phyloP scores from a whole-genome alignment of 305 asterid genomes.

The Solanum hybrid region DNA sequence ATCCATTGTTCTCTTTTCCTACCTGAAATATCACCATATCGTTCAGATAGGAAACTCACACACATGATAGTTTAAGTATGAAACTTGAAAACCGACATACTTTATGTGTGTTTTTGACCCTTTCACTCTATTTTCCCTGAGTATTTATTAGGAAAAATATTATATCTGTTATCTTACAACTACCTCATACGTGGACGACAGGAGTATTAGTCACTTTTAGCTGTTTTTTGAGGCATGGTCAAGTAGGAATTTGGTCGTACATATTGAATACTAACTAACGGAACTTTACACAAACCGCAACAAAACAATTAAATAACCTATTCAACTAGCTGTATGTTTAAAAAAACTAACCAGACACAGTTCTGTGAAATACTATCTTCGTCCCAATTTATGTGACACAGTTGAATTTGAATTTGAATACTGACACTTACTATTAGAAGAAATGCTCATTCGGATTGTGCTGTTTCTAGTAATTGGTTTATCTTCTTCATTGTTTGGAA shows the following conservation, averaged over 20 bases:
- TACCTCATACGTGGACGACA: background rate
- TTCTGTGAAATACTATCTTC: background rate
- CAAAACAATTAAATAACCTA: background rate
- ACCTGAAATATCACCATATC: background rate
- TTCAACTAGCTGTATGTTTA: background rate
- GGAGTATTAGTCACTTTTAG: background rate
- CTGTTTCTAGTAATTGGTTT: background rate
- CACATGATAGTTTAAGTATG: background rate
- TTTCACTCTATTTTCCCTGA: background rate
- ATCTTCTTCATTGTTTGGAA: slow-evolving; percentile 15
- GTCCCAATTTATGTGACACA: background rate
- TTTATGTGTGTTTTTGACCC: background rate
- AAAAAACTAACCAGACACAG: background rate
- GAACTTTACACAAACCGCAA: background rate
- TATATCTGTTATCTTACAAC: background rate
- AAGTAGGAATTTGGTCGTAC: background rate
- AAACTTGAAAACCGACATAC: background rate
- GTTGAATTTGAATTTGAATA: background rate
- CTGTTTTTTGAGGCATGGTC: background rate
- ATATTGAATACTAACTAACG: background rate
- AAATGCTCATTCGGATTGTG: too few species aligned
- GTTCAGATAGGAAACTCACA: background rate
- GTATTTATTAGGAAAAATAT: too few species aligned
- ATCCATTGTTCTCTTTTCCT: background rate
- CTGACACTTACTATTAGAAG: too few species aligned